Evolutionary conservation across 306 rosid genomes (phyloP).

Genomic region (Vachellia collinsii): DNA sequence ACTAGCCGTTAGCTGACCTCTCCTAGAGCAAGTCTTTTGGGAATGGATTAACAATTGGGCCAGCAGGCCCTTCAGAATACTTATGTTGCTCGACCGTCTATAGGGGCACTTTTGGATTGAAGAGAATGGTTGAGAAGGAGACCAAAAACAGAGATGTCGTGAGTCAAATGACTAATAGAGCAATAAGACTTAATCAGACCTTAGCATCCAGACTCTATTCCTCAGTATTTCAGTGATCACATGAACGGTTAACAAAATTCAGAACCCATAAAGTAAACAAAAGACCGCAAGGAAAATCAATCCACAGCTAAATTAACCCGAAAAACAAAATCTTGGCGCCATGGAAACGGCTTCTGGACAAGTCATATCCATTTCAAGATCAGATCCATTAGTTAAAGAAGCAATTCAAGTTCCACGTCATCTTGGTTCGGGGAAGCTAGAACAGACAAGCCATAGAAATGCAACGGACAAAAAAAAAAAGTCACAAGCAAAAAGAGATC

Average conservation of each 20-base stretch:
- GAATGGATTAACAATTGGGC: not conserved
- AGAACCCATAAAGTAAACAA: slow-evolving; percentile 31
- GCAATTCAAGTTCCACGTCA: slow-evolving; percentile 40
- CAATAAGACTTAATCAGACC: slow-evolving; percentile 20
- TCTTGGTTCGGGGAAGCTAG: not conserved
- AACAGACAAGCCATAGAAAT: slow-evolving; percentile 8
- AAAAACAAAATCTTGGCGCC: slow-evolving; percentile 7
- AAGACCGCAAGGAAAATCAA: slow-evolving; percentile 36
- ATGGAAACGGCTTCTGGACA: not conserved
- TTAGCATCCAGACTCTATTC: slow-evolving; percentile 14
- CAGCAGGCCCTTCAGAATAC: slow-evolving; percentile 3
- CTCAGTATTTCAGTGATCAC: not conserved
- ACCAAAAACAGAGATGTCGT: not conserved
- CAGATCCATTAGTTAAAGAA: slow-evolving; percentile 49
- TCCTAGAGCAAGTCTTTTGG: not conserved
- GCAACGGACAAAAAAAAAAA: not conserved
- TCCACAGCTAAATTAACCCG: not conserved
- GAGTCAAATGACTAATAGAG: slow-evolving; percentile 17
- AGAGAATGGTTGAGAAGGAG: not conserved
- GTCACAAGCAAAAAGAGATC: slow-evolving; percentile 15
- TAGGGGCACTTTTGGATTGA: not conserved
- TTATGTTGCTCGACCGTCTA: not conserved
- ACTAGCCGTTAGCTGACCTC: not conserved
- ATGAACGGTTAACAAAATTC: slow-evolving; percentile 8
- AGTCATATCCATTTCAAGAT: slow-evolving; percentile 25